Evolutionary conservation across 2,329 filamentous ascomycete species (phyloP).

Genomic region (Scolecobasidium constrictum): DNA sequence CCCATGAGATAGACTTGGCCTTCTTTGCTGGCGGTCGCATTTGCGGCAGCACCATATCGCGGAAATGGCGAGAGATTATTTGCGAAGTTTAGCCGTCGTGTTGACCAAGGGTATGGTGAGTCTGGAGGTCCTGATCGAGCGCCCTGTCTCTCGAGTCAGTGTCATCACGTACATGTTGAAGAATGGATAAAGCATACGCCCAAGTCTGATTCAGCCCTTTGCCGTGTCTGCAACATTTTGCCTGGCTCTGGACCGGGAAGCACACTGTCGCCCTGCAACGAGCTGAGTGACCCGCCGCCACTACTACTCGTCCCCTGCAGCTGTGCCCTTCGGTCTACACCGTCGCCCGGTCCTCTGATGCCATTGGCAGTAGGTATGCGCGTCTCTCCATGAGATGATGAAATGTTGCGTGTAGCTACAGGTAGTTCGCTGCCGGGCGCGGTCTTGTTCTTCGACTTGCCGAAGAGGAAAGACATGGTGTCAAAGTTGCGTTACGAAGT

Average conservation of each 20-base stretch:
- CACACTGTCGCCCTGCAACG: conserved; percentile 2
- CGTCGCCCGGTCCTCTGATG: conserved; percentile 4
- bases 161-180: background rate
- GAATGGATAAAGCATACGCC: conserved; percentile 2
- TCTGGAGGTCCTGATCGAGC: conserved; percentile 31
- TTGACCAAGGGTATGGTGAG: conserved; percentile 92
- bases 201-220: conserved; percentile 9
- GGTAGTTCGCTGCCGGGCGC: conserved; percentile 32
- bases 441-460: conserved; percentile 31
- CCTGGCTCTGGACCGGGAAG: conserved; percentile 32
- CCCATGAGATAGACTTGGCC: conserved; percentile 98
- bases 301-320: background rate
- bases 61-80: conserved; percentile 83
- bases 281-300: conserved; percentile 4
- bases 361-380: conserved; percentile 39
- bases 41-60: conserved; percentile 93
- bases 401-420: conserved; percentile 44
- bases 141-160: background rate
- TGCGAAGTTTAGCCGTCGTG: conserved; percentile 76
- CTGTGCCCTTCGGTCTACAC: conserved; percentile 9
- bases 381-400: conserved; percentile 41
- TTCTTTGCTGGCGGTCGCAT: conserved; percentile 85
- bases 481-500: too few relatives aligned
- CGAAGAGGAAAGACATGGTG: conserved; percentile 43
- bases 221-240: conserved; percentile 24